These are phyloP conservation scores for Lentinus tigrinus DNA, from an alignment of 768 basidiomycete genomes.

Conservation along the genomic window DNA sequence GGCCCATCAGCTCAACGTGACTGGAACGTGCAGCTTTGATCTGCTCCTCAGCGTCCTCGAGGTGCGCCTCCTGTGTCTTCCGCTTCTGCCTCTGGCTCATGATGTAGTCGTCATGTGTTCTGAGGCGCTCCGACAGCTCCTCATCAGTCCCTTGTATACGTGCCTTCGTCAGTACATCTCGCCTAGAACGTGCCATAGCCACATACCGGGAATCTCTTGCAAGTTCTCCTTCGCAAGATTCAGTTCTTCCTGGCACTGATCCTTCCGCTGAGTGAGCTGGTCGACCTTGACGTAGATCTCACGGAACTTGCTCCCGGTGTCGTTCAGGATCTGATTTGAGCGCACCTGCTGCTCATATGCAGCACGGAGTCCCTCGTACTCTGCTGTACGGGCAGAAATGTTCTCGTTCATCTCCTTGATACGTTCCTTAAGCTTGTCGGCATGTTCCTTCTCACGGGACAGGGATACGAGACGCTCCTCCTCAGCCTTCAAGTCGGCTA, in stretches of 20 bases:
- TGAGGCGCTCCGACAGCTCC: conserved; percentile 57
- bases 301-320: conserved; percentile 80
- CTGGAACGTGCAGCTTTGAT: conserved; percentile 44
- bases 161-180: background rate
- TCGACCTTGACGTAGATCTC: conserved; percentile 77
- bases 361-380: conserved; percentile 69
- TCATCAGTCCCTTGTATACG: conserved; percentile 61
- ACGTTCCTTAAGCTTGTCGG: conserved; percentile 77
- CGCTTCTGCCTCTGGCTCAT: conserved; percentile 48
- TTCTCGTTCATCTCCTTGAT: conserved; percentile 56
- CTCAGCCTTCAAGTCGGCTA: conserved; percentile 89
- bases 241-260: conserved; percentile 60
- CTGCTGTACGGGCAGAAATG: conserved; percentile 69
- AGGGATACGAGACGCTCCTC: conserved; percentile 81
- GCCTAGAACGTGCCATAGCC: too few species aligned
- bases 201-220: conserved; percentile 57
- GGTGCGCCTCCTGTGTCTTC: conserved; percentile 45
- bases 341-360: conserved; percentile 63
- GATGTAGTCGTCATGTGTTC: conserved; percentile 61
- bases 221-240: conserved; percentile 61
- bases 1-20: conserved; percentile 56
- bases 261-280: conserved; percentile 58
- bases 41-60: conserved; percentile 64
- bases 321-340: conserved; percentile 78
- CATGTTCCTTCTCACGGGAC: conserved; percentile 77